Evolutionary conservation across 805 yeast genomes (phyloP), one percentile per base, ranked within the genome.

Genomic region (Candida jianshihensis): DNA sequence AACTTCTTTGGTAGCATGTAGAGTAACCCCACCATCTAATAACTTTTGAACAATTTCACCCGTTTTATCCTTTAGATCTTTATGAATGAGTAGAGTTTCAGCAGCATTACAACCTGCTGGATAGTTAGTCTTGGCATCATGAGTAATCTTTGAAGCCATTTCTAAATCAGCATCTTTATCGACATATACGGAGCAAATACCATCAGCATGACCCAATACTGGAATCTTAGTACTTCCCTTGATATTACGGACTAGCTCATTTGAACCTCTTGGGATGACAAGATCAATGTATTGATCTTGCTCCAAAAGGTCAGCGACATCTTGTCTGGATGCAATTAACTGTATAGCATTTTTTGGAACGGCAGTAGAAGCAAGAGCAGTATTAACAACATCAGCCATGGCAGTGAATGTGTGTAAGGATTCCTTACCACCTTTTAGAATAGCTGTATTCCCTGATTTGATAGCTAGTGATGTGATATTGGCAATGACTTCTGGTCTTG

Each of bases 41-140:
- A 90, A 65, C 11, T 61, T 54, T n/a, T 57, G 53, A n/a, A 67
- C 51, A 13, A 68, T 63, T 19, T 60, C 57, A 13, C 61, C 40
- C 13, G 70, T 49, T 26, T 46, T 51, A 48, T 41, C 62, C 36
- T 54, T 65, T 46, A 57, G 57, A 40, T 47, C 54, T 34, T 67
- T 61, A 58, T 81, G 72, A 32, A 94, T 61, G 38, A 92, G 69
- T 21, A 92, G 60, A 24, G 92, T 86, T 60, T 92, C 99, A 37
- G 76, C 90, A 7, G 98, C 97, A 57, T 92, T 92, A 61, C 99
- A 92, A n/a, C 96, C 99, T 11, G 98, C 98, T 33, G 97, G 97
- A 57, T 92, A 92, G 59, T 88, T 89, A 0, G 96, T 87, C 61
- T 92, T 92, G 5, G 96, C 73, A 60, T 92, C 99, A 19, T 86